Conservation (phyloP, 2,329 filamentous ascomycete genomes). For the Talaromyces albobiverticillius region DNA sequence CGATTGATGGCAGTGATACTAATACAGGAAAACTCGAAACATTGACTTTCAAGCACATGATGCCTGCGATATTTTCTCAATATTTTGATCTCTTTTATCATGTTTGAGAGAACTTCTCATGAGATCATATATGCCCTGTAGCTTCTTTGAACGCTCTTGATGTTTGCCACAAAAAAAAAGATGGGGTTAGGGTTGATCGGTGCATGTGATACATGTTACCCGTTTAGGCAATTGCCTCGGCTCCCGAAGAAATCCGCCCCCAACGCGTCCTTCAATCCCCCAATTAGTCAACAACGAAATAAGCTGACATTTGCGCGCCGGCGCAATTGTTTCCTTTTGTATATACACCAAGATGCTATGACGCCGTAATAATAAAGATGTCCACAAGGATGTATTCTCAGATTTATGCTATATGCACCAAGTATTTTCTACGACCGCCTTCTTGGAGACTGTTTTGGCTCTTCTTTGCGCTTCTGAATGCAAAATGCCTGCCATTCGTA, state of each 20-base stretch:
- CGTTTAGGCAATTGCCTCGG: constrained; percentile 4
- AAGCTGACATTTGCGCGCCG: no score
- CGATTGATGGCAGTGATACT: no score
- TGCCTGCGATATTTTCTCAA: no score
- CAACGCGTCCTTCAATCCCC: no score
- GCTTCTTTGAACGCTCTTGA: no score
- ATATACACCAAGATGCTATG: neutral
- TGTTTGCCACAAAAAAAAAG: neutral
- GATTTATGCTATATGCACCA: neutral
- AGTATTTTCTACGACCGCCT: neutral
- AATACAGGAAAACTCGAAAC: no score
- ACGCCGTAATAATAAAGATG: neutral
- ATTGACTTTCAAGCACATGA: no score
- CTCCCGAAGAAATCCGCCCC: neutral
- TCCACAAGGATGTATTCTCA: neutral
- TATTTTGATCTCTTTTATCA: no score
- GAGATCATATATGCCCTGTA: no score
- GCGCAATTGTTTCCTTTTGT: neutral
- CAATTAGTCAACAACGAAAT: no score
- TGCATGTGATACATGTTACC: constrained; percentile 3
- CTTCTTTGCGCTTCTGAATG: constrained; percentile 9
- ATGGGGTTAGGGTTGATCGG: constrained; percentile 1
- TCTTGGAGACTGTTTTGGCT: constrained; percentile 5
- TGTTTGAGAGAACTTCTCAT: no score
- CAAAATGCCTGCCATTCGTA: constrained; percentile 14